Base-by-base conservation (phyloP, 176 grass and related monocot species). In the Musa troglodytarum region DNA sequence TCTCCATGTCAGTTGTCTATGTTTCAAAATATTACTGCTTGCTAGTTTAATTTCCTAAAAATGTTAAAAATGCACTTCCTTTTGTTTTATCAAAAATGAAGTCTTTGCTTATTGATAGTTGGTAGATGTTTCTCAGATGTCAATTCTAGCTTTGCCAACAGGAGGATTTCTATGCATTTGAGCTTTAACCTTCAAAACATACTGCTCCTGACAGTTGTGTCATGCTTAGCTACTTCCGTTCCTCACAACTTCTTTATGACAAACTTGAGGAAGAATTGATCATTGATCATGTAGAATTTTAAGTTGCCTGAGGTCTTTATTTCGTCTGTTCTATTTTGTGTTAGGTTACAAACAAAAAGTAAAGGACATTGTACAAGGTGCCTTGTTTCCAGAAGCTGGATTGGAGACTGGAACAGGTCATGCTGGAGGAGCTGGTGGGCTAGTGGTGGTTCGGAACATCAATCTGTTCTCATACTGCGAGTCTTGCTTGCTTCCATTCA, bases 401-500 rank as follows among this genome's bases (percentile, higher is more conserved):
- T 74, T 91, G 52, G 81, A 85, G 74, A 83, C 89, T 76, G 80
- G 75, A 62, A 86, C 34, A 58, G 91, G 88, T 55, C 86, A 86
- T 83, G 87, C 91, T 77, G 91, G 88, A 70, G 86, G 84, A 80
- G 86, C 86, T 74, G 87, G 88, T 51, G 91, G 96, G 29, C 82
- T 88, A 73, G 91, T 99, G 63, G 83, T 92, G 75, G 90, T 99
- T 62, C 91, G 91, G 21, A 84, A 95, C 51, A 83, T 99, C 11
- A 89, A 89, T 74, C 74, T 95, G 63, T 99, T 89, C 77, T 99
- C 96, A 11, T 94, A 99, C 69, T 99, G 96, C 2, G 91, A 91
- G 53, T 99, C 86, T 28, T 99, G 96, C 85, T 79, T 99, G 71
- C 91, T 99, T 84, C 96, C 96, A 25, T 99, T 99, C 81, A 83